Base-by-base conservation (phyloP, 345 rosid genomes). In the Eucalyptus cladocalyx region DNA sequence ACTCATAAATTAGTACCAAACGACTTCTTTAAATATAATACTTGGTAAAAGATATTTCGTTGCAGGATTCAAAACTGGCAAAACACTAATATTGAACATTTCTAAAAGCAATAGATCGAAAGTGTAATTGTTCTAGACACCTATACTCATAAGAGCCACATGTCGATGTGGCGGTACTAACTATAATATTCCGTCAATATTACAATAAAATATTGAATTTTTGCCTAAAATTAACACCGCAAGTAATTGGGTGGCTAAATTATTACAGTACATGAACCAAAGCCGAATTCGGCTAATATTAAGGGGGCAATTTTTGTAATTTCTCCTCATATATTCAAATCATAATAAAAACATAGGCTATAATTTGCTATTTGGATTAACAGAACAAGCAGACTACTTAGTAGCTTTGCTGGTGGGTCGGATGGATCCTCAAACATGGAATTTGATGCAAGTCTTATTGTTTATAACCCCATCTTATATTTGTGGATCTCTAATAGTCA, bases 61-160 rank as follows among this genome's bases (percentile, higher is more conserved):
- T 19, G 26, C 58, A 2, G 0, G 58, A 53, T 53, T 53, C 26
- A 19, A 53, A 53, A 53, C 1, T 21, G 5, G 5, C 1, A 0
- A 53, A 65, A 16, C 5, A 65, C 21, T 65, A n/a, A n/a, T 14
- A n/a, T 15, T n/a, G 40, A n/a, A 65, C 76, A 65, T 65, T 0
- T n/a, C 21, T 8, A 65, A 65, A 65, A 65, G 11, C 19, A 4
- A 15, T 65, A 34, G 76, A 32, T 34, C 11, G 5, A 65, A 65
- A 65, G 37, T 65, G 3, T 7, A 65, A 65, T 65, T 8, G 21
- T 4, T 65, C 18, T 65, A n/a, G 76, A 65, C 9, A 65, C 40
- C 3, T 15, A 16, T 65, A 7, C 76, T n/a, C 18, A 14, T 65
- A 65, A 17, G 37, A 15, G 37, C 76, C 19, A 15, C 18, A 16